phyloP scores from a whole-genome alignment of 1,284 basidiomycete species.

The Heliocybe sulcata region DNA sequence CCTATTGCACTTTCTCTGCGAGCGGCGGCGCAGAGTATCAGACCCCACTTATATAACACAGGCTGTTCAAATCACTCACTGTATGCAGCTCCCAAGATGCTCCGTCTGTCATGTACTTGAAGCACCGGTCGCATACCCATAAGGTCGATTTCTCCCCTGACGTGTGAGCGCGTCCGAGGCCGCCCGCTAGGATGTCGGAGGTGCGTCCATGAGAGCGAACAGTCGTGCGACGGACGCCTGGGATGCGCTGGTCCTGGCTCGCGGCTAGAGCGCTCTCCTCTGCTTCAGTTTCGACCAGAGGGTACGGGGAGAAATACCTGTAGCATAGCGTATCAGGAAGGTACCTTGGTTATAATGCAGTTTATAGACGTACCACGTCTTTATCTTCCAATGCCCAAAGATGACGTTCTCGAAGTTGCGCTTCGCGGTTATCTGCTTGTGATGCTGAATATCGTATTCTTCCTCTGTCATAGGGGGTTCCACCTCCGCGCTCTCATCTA shows the following conservation, averaged over 20 bases:
- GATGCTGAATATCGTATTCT: conserved; percentile 58
- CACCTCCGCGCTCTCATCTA: conserved; percentile 8
- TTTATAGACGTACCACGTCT: conserved; percentile 58
- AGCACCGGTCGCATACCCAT: conserved; percentile 90
- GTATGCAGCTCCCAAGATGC: conserved; percentile 68
- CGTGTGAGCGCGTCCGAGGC: conserved; percentile 44
- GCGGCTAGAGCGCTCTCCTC: conserved; percentile 23
- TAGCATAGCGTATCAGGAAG: conserved; percentile 1
- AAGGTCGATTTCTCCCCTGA: conserved; percentile 45
- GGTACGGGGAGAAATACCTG: conserved; percentile 90
- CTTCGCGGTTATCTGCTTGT: conserved; percentile 58
- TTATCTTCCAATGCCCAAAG: conserved; percentile 72
- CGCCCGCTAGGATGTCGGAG: conserved; percentile 61
- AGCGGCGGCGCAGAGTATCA: conserved; percentile 6
- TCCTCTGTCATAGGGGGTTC: conserved; percentile 46
- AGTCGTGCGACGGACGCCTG: conserved; percentile 39
- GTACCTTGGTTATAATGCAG: background rate
- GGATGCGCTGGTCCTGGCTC: conserved; percentile 25
- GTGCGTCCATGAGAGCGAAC: conserved; percentile 59
- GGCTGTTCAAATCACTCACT: conserved; percentile 43
- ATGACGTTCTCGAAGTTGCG: conserved; percentile 74
- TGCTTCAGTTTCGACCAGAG: conserved; percentile 59
- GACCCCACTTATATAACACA: conserved; percentile 3
- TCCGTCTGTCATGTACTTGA: conserved; percentile 90
- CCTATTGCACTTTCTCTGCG: conserved; percentile 57